These are phyloP conservation scores for Pseudogymnoascus sp. DNA, from an alignment of 2,329 filamentous ascomycete species.

Conservation along the genomic window DNA sequence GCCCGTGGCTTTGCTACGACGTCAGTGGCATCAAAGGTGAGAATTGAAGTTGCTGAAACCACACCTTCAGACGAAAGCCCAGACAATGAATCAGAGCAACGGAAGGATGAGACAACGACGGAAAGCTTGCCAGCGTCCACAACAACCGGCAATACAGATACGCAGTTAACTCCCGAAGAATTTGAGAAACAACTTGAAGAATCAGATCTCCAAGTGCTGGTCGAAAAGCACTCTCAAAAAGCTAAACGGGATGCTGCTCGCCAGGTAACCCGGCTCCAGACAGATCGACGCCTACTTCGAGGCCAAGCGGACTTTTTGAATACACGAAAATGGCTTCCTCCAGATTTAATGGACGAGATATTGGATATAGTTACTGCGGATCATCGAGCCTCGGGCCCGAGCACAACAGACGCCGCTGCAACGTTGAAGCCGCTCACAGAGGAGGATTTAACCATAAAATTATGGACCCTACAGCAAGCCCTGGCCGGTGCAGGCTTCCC, in stretches of 20 bases:
- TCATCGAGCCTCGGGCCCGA: conserved; percentile 42
- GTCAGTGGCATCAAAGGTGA: conserved; percentile 76
- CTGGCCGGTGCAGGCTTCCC: conserved; percentile 64
- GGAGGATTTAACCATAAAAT: conserved; percentile 68
- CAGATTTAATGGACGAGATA: conserved; percentile 70
- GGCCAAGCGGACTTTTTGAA: conserved; percentile 68
- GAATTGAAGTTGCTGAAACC: conserved; percentile 48
- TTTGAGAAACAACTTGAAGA: conserved; percentile 84
- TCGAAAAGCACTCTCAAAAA: conserved; percentile 77
- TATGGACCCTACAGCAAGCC: conserved; percentile 78
- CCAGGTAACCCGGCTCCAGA: conserved; percentile 71
- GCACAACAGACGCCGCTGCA: conserved; percentile 25
- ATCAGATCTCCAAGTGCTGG: conserved; percentile 77
- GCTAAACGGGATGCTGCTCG: conserved; percentile 71
- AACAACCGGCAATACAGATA: conserved; percentile 20
- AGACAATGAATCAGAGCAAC: conserved; percentile 13
- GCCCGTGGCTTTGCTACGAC: conserved; percentile 90
- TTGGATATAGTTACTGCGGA: conserved; percentile 65
- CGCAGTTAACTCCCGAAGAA: conserved; percentile 67
- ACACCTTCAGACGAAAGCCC: conserved; percentile 16
- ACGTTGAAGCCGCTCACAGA: conserved; percentile 51
- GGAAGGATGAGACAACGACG: conserved; percentile 8
- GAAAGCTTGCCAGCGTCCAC: conserved; percentile 14
- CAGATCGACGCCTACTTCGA: conserved; percentile 74
- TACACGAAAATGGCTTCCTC: conserved; percentile 69